Base-by-base conservation (phyloP, 352 stramenopile species). In the Phytophthora tentaculata region DNA sequence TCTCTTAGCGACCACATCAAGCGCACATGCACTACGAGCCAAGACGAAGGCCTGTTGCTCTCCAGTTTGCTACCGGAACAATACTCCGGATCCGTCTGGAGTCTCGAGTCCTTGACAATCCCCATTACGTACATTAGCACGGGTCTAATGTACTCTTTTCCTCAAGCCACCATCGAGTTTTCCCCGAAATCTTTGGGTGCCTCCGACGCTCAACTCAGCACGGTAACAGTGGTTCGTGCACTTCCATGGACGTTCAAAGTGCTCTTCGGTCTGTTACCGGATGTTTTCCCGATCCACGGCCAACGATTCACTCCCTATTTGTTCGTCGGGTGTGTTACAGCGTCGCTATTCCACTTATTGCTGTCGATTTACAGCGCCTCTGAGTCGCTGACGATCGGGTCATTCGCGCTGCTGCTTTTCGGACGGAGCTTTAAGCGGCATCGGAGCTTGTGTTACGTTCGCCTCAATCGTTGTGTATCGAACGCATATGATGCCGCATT, bases 181-280 rank as follows among this genome's bases (percentile, higher is more conserved):
- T 95, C 89, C 53, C 86, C 85, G 2, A 76, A 84, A 44, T 77
- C 76, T 6, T 72, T 91, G 9, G 65, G 81, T 3, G 85, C 85
- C 1, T 86, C 74, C 1, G 85, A 94, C 28, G 79, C 87, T 14
- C 87, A 95, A 67, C 68, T 95, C 19, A 90, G 75, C 58, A 93
- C 87, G 0, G 74, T 95, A 23, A 50, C 65, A 28, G 80, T 94
- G 32, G 82, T 94, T 44, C 78, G 85, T 39, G 76, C 75, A 20
- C 73, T 95, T 10, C 87, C 87, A 9, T 95, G 87, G 87, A 82
- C 79, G 0, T 88, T 95, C 70, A 95, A 95, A 28, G 83, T 93
- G 45, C 32, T 91, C 14, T 94, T 92, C 49, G 87, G 87, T 7
- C 55, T 92, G 12, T 59, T 95, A 3, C 81, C 87, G 3, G 87